phyloP scores from a whole-genome alignment of 805 yeast genomes.

The Saccharomycopsis selenospora region DNA sequence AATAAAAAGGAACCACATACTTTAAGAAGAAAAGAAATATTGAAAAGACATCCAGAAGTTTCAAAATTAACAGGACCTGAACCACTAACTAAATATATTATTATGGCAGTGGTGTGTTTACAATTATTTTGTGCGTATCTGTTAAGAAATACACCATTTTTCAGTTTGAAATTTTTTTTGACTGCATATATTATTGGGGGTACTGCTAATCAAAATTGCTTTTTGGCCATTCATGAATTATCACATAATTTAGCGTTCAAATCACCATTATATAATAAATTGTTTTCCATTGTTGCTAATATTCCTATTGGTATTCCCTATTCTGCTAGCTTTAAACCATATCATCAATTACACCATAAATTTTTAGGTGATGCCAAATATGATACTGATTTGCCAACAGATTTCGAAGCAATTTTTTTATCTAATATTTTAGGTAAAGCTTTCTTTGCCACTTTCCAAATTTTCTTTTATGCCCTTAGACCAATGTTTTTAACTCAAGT shows the following conservation, averaged over 20 bases:
- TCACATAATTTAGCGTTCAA: slow-evolving; percentile 81
- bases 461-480: slow-evolving; percentile 80
- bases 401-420: slow-evolving; percentile 63
- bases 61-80: slow-evolving; percentile 78
- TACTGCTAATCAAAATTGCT: slow-evolving; percentile 75
- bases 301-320: slow-evolving; percentile 88
- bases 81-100: slow-evolving; percentile 75
- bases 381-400: slow-evolving; percentile 86
- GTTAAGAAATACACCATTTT: slow-evolving; percentile 48
- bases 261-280: slow-evolving; percentile 66
- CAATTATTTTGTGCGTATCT: slow-evolving; percentile 61
- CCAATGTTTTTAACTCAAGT: slow-evolving; percentile 81
- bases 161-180: slow-evolving; percentile 46
- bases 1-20: slow-evolving; percentile 76
- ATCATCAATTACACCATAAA: slow-evolving; percentile 87
- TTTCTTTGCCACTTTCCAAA: slow-evolving; percentile 83
- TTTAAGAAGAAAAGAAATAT: slow-evolving; percentile 60
- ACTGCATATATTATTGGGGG: slow-evolving; percentile 80
- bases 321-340: slow-evolving; percentile 78
- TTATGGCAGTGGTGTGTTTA: slow-evolving; percentile 53
- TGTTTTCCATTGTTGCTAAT: slow-evolving; percentile 71
- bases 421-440: slow-evolving; percentile 81
- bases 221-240: slow-evolving; percentile 82
- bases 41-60: slow-evolving; percentile 72
- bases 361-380: slow-evolving; percentile 75